A percentile compares a stretch with the other conserved stretches of the same genome.
Conservation (phyloP, 306 rosid genomes). For the Glycine tomentella region DNA sequence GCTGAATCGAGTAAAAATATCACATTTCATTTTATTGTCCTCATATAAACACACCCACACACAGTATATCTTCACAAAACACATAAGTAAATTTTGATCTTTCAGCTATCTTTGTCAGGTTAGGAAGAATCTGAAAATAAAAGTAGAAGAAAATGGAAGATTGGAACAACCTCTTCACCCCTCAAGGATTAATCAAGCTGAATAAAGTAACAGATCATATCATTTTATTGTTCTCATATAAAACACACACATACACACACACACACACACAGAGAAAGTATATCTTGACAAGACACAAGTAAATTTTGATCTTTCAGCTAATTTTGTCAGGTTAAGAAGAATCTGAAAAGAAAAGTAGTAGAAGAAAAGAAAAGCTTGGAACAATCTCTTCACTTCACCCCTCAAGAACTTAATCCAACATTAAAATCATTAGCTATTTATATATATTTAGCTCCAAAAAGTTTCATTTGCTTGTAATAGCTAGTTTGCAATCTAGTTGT, state of each 20-base stretch:
- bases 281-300: too few species aligned
- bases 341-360: too few species aligned
- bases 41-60: too few species aligned
- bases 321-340: too few species aligned
- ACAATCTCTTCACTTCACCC: too few species aligned
- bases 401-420: neutral
- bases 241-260: too few species aligned
- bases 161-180: neutral
- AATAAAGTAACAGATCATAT: too few species aligned
- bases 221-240: too few species aligned
- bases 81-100: neutral
- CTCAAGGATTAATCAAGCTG: neutral
- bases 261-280: too few species aligned
- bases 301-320: too few species aligned
- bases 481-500: conserved; percentile 30
- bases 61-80: neutral
- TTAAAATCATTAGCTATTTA: conserved; percentile 4
- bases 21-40: too few species aligned
- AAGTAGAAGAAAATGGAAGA: conserved; percentile 15
- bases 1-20: conserved; percentile 45
- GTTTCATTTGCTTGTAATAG: conserved; percentile 36
- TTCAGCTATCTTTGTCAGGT: conserved; percentile 8
- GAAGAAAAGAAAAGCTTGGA: too few species aligned
- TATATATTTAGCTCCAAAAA: conserved; percentile 37
- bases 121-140: conserved; percentile 6